Evolutionary conservation across 148 eudicot genomes (phyloP).

Genomic region (Fagopyrum esculentum): DNA sequence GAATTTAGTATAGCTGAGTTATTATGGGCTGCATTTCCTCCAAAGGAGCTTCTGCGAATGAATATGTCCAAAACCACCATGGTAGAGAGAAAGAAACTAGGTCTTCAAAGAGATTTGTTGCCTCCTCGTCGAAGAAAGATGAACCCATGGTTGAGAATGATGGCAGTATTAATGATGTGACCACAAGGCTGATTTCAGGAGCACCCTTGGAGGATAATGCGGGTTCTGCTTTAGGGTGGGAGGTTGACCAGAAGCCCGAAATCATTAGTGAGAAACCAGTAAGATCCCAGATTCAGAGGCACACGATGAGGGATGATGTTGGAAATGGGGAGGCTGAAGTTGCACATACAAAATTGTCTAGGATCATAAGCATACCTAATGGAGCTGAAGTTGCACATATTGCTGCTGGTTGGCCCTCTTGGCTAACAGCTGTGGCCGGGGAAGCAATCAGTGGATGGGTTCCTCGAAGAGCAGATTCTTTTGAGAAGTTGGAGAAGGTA

Average conservation of each 20-base stretch:
- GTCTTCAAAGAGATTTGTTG: slow-evolving; percentile 22
- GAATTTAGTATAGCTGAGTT: not conserved
- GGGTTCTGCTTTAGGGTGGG: slow-evolving; percentile 22
- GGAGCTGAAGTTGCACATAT: not conserved
- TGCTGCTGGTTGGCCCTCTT: slow-evolving; percentile 13
- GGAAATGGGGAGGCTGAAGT: slow-evolving; percentile 14
- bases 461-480: slow-evolving; percentile 12
- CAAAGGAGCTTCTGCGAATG: slow-evolving; percentile 36
- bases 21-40: slow-evolving; percentile 63
- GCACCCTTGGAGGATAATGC: not conserved
- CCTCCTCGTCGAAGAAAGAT: slow-evolving; percentile 31
- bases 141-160: slow-evolving; percentile 31
- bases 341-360: slow-evolving; percentile 26
- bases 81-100: slow-evolving; percentile 19
- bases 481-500: slow-evolving; percentile 15
- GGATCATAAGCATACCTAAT: slow-evolving; percentile 22
- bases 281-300: slow-evolving; percentile 23
- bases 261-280: slow-evolving; percentile 24
- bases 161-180: slow-evolving; percentile 31
- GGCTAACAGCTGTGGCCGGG: slow-evolving; percentile 12
- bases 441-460: slow-evolving; percentile 13
- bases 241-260: slow-evolving; percentile 25
- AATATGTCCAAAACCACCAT: slow-evolving; percentile 18
- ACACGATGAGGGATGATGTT: slow-evolving; percentile 14
- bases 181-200: slow-evolving; percentile 43